phyloP scores from a whole-genome alignment of 2,329 filamentous ascomycete species.

The Didymella segeticola region DNA sequence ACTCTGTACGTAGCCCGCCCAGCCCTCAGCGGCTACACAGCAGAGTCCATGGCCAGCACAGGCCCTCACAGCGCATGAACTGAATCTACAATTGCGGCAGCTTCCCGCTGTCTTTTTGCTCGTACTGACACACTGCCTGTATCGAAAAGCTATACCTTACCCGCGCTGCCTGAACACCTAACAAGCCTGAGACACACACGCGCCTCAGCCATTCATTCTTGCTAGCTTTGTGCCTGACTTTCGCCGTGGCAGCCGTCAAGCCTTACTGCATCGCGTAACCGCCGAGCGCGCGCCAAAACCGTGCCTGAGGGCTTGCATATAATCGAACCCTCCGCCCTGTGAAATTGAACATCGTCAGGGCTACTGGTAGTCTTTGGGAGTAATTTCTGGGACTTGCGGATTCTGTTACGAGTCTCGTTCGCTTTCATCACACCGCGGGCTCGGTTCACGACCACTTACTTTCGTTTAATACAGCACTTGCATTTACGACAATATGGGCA shows the following conservation, averaged over 20 bases:
- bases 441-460: slow-evolving; percentile 39
- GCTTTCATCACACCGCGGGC: slow-evolving; percentile 30
- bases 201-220: slow-evolving; percentile 39
- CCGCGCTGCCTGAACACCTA: slow-evolving; percentile 39
- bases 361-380: slow-evolving; percentile 48
- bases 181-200: slow-evolving; percentile 44
- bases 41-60: slow-evolving; percentile 21
- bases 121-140: slow-evolving; percentile 46
- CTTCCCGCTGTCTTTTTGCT: slow-evolving; percentile 34
- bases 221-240: slow-evolving; percentile 33
- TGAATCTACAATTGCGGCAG: slow-evolving; percentile 42
- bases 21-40: slow-evolving; percentile 34
- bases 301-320: slow-evolving; percentile 39
- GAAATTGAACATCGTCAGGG: slow-evolving; percentile 20
- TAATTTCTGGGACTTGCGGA: slow-evolving; percentile 3
- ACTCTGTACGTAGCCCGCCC: slow-evolving; percentile 7
- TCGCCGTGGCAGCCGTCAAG: slow-evolving; percentile 11
- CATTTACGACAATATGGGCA: slow-evolving; percentile 71
- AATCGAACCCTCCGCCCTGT: slow-evolving; percentile 42
- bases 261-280: slow-evolving; percentile 28
- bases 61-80: slow-evolving; percentile 41
- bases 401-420: slow-evolving; percentile 9
- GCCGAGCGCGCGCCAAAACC: slow-evolving; percentile 18
- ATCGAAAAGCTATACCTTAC: slow-evolving; percentile 29
- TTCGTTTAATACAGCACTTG: slow-evolving; percentile 30